Conservation (phyloP, 1,284 basidiomycete species). For the Trametes polyzona region DNA sequence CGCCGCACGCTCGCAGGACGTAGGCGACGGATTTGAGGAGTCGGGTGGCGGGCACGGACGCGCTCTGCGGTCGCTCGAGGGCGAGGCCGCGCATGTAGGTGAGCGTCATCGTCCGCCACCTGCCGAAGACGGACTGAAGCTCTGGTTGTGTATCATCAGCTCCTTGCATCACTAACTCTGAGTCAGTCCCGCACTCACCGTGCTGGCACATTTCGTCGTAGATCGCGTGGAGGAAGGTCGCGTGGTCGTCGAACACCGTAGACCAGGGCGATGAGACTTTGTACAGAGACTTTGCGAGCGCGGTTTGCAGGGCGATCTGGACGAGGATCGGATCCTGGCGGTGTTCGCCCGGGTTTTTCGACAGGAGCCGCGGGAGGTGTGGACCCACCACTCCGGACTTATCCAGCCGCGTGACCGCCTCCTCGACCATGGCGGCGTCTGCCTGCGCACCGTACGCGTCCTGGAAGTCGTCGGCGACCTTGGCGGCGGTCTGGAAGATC, state of each 20-base stretch:
- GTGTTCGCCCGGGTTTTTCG: constrained; percentile 38
- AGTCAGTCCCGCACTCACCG: constrained; percentile 13
- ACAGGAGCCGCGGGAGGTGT: constrained; percentile 33
- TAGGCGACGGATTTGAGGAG: constrained; percentile 48
- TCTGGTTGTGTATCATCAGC: constrained; percentile 37
- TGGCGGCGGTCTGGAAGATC: constrained; percentile 51
- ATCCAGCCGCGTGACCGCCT: constrained; percentile 10
- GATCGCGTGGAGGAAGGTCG: constrained; percentile 35
- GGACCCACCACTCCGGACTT: constrained; percentile 22
- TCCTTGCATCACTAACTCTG: background rate
- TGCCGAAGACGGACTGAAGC: constrained; percentile 52
- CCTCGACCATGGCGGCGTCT: background rate
- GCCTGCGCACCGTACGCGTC: constrained; percentile 1
- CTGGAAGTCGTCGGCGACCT: constrained; percentile 44
- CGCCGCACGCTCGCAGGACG: constrained; percentile 49
- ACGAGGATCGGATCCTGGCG: constrained; percentile 48
- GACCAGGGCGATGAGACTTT: constrained; percentile 55
- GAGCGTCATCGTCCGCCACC: constrained; percentile 58
- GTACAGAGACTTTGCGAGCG: constrained; percentile 47
- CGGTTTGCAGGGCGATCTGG: constrained; percentile 53
- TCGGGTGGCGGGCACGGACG: constrained; percentile 33
- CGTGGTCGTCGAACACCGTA: constrained; percentile 43
- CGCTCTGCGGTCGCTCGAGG: constrained; percentile 30
- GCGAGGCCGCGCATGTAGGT: constrained; percentile 42
- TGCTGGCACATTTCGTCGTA: constrained; percentile 49